A percentile compares a stretch with the other conserved stretches of the same genome.
These are phyloP conservation scores for Pleurotus eryngii DNA, from an alignment of 768 basidiomycete genomes.

Conservation along the genomic window DNA sequence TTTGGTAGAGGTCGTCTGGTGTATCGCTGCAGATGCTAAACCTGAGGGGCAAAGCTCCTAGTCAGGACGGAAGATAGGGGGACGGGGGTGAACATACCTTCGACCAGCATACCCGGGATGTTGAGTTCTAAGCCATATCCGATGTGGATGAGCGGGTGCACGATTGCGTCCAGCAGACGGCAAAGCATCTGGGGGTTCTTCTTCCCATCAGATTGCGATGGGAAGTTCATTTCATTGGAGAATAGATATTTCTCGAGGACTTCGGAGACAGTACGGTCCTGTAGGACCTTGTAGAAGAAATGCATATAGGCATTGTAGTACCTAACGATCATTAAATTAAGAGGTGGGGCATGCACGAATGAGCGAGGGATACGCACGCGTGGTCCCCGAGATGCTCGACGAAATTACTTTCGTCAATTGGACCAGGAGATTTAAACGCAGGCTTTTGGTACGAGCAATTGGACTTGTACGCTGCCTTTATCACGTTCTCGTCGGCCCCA, in stretches of 20 bases:
- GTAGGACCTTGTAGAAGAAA: slow-evolving; percentile 46
- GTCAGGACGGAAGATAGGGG: background rate
- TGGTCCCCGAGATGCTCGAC: slow-evolving; percentile 55
- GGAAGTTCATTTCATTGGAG: slow-evolving; percentile 46
- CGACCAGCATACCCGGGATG: slow-evolving; percentile 46
- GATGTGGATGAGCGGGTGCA: slow-evolving; percentile 61
- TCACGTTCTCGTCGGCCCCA: slow-evolving; percentile 43
- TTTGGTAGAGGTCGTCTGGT: background rate
- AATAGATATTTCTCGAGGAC: slow-evolving; percentile 65
- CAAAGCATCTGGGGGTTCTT: slow-evolving; percentile 38
- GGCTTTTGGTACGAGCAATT: slow-evolving; percentile 34
- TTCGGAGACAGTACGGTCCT: slow-evolving; percentile 36
- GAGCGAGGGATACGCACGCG: slow-evolving; percentile 29
- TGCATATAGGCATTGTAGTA: slow-evolving; percentile 55
- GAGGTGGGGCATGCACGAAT: background rate
- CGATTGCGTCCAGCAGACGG: slow-evolving; percentile 45
- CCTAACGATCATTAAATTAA: slow-evolving; percentile 25
- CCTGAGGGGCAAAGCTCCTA: background rate
- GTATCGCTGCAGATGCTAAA: background rate
- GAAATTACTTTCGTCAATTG: slow-evolving; percentile 47
- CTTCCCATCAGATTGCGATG: slow-evolving; percentile 14
- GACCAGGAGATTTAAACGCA: slow-evolving; percentile 39
- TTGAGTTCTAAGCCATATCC: slow-evolving; percentile 61
- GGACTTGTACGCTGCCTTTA: slow-evolving; percentile 34
- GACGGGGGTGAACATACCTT: slow-evolving; percentile 35